phyloP scores from a whole-genome alignment of 2,329 filamentous ascomycete species.

The Alternaria solani region DNA sequence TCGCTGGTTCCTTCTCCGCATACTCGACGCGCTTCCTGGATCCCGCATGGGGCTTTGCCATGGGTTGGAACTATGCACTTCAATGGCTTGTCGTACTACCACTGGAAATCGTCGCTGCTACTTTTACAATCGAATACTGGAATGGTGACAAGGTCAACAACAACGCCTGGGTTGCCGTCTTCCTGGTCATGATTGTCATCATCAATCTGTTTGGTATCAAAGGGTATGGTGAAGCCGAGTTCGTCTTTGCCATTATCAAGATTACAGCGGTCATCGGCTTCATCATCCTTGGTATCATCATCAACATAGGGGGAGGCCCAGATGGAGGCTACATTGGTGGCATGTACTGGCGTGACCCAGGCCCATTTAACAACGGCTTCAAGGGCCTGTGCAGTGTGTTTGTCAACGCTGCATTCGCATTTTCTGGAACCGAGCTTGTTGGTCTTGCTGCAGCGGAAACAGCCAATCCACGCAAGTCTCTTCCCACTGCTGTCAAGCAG shows the following conservation, averaged over 20 bases:
- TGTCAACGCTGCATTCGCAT: conserved; percentile 78
- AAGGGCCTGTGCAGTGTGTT: conserved; percentile 83
- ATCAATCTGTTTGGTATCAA: conserved; percentile 77
- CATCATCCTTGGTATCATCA: conserved; percentile 84
- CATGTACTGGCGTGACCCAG: conserved; percentile 77
- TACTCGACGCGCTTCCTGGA: conserved; percentile 93
- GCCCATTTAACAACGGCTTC: conserved; percentile 85
- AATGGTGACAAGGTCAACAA: conserved; percentile 58
- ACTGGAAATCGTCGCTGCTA: conserved; percentile 85
- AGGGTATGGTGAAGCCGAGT: conserved; percentile 89
- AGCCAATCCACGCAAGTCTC: conserved; percentile 79
- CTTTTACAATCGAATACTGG: conserved; percentile 87
- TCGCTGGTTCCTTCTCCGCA: conserved; percentile 89
- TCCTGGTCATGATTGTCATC: conserved; percentile 74
- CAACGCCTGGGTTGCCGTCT: conserved; percentile 79
- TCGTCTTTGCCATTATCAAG: conserved; percentile 86
- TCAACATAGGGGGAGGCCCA: conserved; percentile 77
- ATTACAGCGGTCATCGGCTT: conserved; percentile 86
- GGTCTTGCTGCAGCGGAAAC: conserved; percentile 82
- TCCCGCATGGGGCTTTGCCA: conserved; percentile 92
- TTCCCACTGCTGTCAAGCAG: conserved; percentile 91
- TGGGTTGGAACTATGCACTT: conserved; percentile 93
- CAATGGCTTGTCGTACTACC: conserved; percentile 88
- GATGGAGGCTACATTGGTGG: conserved; percentile 78
- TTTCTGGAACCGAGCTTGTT: conserved; percentile 79